Conservation (phyloP, 164 flowering plant species). For the Umbellularia californica region DNA sequence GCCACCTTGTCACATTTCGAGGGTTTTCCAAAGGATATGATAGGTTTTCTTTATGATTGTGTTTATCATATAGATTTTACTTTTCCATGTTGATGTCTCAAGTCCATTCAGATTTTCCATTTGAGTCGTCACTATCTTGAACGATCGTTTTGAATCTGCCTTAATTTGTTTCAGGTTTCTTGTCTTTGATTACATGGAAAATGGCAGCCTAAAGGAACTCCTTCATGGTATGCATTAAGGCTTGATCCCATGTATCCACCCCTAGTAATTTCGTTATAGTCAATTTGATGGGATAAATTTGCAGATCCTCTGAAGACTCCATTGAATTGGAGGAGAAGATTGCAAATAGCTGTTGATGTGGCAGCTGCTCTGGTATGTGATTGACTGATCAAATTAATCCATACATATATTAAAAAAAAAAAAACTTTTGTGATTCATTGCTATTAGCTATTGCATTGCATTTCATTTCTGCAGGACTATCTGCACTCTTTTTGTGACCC, state of each 20-base stretch:
- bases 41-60: slow-evolving; percentile 33
- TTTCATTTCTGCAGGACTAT: slow-evolving; percentile 60
- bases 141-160: neutral
- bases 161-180: slow-evolving; percentile 45
- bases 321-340: slow-evolving; percentile 72
- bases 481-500: slow-evolving; percentile 67
- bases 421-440: neutral
- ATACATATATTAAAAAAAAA: no score
- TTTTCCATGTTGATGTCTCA: neutral
- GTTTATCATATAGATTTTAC: no score
- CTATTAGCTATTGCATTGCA: slow-evolving; percentile 4
- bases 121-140: neutral
- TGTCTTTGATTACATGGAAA: slow-evolving; percentile 60
- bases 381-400: neutral
- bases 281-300: slow-evolving; percentile 9
- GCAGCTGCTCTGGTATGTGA: slow-evolving; percentile 73
- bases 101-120: neutral
- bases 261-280: neutral
- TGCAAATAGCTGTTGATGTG: slow-evolving; percentile 68
- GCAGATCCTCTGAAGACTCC: slow-evolving; percentile 91
- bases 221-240: slow-evolving; percentile 51
- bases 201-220: slow-evolving; percentile 78
- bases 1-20: slow-evolving; percentile 56
- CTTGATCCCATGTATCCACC: no score
- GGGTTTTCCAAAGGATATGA: slow-evolving; percentile 62